A percentile compares a stretch with the other conserved stretches of the same genome.
These are phyloP conservation scores for Aspergillus pseudotamarii DNA, from an alignment of 2,329 filamentous ascomycete genomes.

Conservation along the genomic window DNA sequence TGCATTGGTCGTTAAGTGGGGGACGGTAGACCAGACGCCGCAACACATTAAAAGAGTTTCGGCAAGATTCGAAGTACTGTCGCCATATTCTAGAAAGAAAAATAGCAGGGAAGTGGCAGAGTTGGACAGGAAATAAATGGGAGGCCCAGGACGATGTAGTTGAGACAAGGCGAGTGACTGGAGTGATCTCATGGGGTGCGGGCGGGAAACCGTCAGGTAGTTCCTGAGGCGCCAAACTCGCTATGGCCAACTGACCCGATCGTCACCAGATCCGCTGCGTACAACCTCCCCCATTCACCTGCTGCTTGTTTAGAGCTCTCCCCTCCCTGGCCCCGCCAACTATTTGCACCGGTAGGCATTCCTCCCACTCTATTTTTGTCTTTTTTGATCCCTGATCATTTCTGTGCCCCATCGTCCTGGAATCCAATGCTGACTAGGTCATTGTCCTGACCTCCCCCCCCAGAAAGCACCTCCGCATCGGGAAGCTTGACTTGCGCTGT, in stretches of 20 bases:
- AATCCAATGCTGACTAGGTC: constrained; percentile 19
- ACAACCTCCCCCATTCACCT: constrained; percentile 10
- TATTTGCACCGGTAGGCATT: constrained; percentile 3
- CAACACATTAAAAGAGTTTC: constrained; percentile 17
- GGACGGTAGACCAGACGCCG: constrained; percentile 13
- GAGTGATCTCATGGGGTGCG: constrained; percentile 12
- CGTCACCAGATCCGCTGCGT: constrained; percentile 20
- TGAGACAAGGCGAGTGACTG: constrained; percentile 15
- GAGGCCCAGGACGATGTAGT: neutral
- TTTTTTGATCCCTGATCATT: neutral
- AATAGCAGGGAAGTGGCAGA: neutral
- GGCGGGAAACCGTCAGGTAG: constrained; percentile 7
- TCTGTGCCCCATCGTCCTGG: neutral
- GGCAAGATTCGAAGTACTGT: constrained; percentile 6
- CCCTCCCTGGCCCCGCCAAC: neutral
- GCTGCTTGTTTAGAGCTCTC: constrained; percentile 6
- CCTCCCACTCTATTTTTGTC: neutral
- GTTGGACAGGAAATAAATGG: neutral
- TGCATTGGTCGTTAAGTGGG: constrained; percentile 35
- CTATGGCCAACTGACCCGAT: constrained; percentile 12
- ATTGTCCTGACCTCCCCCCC: constrained; percentile 15
- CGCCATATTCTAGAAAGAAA: constrained; percentile 11
- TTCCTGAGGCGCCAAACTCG: constrained; percentile 4
- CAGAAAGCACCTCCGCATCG: constrained; percentile 21
- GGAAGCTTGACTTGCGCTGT: constrained; percentile 20